Percentiles rank a stretch among this genome's conserved stretches.
Conservation (phyloP, 1,284 basidiomycete species). For the Prillingera fragicola region DNA sequence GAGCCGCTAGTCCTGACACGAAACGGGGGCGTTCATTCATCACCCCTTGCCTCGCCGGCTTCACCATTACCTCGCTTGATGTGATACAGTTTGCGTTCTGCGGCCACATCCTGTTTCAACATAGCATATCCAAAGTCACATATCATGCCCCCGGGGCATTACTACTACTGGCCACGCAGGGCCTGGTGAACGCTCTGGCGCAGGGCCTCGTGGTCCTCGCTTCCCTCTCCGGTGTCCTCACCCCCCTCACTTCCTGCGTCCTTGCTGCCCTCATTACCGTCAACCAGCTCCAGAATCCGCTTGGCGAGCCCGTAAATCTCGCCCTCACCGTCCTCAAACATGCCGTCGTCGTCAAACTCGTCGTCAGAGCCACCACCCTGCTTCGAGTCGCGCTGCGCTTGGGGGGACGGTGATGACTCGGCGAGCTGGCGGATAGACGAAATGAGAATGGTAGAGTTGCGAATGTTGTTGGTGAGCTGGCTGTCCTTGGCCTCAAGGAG, state of each 20-base stretch:
- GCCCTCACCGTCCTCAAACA: constrained; percentile 51
- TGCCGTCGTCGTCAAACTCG: constrained; percentile 71
- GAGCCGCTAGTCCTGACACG: too few species aligned
- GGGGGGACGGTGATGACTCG: constrained; percentile 66
- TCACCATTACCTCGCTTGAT: too few species aligned
- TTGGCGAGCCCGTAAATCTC: constrained; percentile 78
- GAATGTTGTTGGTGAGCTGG: constrained; percentile 83
- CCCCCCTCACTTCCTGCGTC: constrained; percentile 10
- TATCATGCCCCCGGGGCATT: too few species aligned
- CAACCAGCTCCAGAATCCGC: constrained; percentile 78
- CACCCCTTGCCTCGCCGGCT: too few species aligned
- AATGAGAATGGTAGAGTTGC: constrained; percentile 69
- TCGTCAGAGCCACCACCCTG: constrained; percentile 47
- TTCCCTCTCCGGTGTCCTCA: constrained; percentile 8
- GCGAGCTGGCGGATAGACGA: constrained; percentile 79
- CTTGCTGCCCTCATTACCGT: constrained; percentile 43
- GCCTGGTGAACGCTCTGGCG: constrained; percentile 45
- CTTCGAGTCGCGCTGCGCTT: constrained; percentile 1
- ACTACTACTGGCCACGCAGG: constrained; percentile 21
- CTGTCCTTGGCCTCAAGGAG: constrained; percentile 89
- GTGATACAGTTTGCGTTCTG: too few species aligned
- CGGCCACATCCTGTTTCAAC: too few species aligned
- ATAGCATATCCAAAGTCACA: too few species aligned
- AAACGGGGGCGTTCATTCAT: too few species aligned
- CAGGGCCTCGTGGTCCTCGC: constrained; percentile 36